Evolutionary conservation across 495 filamentous ascomycete genomes (phyloP).

Genomic region (Niebla homalea): DNA sequence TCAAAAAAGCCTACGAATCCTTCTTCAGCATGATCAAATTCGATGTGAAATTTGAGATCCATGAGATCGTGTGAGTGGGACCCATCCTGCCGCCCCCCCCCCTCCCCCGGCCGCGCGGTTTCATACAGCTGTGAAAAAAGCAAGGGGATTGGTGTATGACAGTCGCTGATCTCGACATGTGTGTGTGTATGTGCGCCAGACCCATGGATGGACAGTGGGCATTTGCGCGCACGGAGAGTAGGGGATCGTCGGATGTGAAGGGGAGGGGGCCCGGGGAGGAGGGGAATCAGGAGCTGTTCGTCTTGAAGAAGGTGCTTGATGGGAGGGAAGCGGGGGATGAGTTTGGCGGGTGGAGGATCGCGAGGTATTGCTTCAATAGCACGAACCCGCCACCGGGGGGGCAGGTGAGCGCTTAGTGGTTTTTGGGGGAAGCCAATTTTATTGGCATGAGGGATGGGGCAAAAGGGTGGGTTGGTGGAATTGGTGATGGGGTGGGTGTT

Average conservation of each 20-base stretch:
- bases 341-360: conserved; percentile 9
- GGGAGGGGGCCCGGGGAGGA: conserved; percentile 1
- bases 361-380: conserved; percentile 10
- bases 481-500: background rate
- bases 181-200: no score
- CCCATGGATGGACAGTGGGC: no score
- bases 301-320: conserved; percentile 1
- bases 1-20: conserved; percentile 3
- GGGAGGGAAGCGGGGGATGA: no score
- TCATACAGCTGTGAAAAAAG: no score
- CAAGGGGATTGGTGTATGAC: background rate
- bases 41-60: conserved; percentile 9
- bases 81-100: conserved; percentile 2
- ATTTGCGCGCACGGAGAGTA: conserved; percentile 2
- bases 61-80: conserved; percentile 6
- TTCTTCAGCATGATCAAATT: conserved; percentile 10
- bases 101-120: no score
- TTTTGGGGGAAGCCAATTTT: background rate
- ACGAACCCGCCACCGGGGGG: conserved; percentile 1
- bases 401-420: no score
- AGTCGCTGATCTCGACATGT: background rate
- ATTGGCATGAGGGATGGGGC: background rate
- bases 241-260: conserved; percentile 2
- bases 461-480: background rate
- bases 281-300: conserved; percentile 8